Conservation (phyloP, 257 asterid genomes). For the Plantago elongata region DNA sequence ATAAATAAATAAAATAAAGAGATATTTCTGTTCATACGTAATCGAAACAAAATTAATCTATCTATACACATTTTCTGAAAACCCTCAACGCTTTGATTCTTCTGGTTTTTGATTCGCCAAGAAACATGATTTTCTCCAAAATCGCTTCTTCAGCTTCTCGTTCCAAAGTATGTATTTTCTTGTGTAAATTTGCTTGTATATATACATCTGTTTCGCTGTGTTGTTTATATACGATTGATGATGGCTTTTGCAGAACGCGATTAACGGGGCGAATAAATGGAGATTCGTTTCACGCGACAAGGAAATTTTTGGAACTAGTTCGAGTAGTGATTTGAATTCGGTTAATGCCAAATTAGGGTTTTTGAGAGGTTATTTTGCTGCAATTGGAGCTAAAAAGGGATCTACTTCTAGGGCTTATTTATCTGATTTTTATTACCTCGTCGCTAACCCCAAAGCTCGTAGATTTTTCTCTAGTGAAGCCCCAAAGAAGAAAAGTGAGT, state of each 20-base stretch:
- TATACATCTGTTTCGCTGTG: neutral
- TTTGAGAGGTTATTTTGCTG: slow-evolving; percentile 58
- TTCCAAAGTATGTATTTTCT: slow-evolving; percentile 38
- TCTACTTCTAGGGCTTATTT: slow-evolving; percentile 26
- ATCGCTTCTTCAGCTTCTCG: slow-evolving; percentile 48
- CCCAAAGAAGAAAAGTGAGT: slow-evolving; percentile 74
- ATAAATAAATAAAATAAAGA: too few species aligned
- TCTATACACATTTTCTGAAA: too few species aligned
- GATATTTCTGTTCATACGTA: too few species aligned
- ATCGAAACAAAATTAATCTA: too few species aligned
- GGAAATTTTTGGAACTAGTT: slow-evolving; percentile 30
- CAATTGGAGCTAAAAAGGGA: slow-evolving; percentile 36
- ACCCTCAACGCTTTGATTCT: neutral
- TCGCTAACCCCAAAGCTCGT: slow-evolving; percentile 36
- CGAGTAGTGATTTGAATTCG: slow-evolving; percentile 20
- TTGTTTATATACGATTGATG: neutral
- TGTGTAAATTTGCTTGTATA: neutral
- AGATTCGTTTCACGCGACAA: slow-evolving; percentile 27
- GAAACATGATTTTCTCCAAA: slow-evolving; percentile 50
- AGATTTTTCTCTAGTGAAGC: slow-evolving; percentile 55
- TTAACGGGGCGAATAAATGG: slow-evolving; percentile 40
- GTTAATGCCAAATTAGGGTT: slow-evolving; percentile 50
- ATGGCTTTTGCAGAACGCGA: slow-evolving; percentile 46
- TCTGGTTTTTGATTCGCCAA: neutral
- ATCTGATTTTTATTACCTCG: slow-evolving; percentile 36